Percentiles rank a stretch among this genome's conserved stretches.
phyloP scores from a whole-genome alignment of 106 monocot genomes.

The Triglochin maritima region DNA sequence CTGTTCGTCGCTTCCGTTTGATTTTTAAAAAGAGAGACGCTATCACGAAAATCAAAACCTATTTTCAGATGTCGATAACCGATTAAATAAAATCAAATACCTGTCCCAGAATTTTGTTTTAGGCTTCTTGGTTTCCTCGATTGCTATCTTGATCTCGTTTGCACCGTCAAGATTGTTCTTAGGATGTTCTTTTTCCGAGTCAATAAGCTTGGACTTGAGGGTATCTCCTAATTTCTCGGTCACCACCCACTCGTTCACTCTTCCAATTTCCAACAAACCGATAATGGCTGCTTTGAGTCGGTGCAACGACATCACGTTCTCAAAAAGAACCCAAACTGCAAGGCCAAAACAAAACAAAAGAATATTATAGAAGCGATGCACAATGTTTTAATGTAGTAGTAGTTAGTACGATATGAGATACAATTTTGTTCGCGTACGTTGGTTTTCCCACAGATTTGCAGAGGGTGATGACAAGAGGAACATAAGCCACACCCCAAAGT shows the following conservation, averaged over 20 bases:
- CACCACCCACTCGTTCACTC: slow-evolving; percentile 69
- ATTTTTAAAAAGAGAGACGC: no score
- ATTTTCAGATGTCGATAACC: no score
- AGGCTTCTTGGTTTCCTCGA: slow-evolving; percentile 12
- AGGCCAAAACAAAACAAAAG: neutral
- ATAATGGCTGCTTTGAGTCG: slow-evolving; percentile 41
- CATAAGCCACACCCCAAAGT: slow-evolving; percentile 48
- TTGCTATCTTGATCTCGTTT: slow-evolving; percentile 54
- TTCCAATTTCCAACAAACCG: slow-evolving; percentile 43
- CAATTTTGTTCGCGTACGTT: slow-evolving; percentile 21
- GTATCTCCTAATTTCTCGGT: slow-evolving; percentile 57
- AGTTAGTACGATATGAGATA: neutral
- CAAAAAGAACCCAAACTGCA: slow-evolving; percentile 72
- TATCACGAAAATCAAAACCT: no score
- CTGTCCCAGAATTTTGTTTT: neutral
- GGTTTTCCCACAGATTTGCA: slow-evolving; percentile 60
- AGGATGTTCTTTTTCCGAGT: neutral
- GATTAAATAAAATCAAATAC: neutral
- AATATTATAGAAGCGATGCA: neutral
- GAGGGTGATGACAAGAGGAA: slow-evolving; percentile 49
- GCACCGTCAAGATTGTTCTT: slow-evolving; percentile 12
- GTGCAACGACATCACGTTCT: slow-evolving; percentile 64
- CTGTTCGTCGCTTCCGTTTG: no score
- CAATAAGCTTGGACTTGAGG: slow-evolving; percentile 1
- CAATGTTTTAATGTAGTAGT: neutral